Evolutionary conservation across 495 filamentous ascomycete genomes (phyloP).

Genomic region (Podospora pseudopauciseta): DNA sequence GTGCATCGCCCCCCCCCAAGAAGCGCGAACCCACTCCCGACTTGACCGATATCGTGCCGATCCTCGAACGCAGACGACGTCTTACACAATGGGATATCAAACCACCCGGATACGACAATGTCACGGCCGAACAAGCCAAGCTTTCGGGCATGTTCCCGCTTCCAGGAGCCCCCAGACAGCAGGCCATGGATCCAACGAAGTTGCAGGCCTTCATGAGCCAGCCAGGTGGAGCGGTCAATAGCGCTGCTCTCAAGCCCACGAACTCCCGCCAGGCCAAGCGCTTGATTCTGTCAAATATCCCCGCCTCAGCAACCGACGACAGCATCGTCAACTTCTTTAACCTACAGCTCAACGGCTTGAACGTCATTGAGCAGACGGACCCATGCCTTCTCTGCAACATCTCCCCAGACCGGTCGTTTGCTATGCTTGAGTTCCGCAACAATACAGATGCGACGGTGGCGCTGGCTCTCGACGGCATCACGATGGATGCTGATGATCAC

Average conservation of each 20-base stretch:
- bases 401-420: conserved; percentile 71
- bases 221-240: conserved; percentile 66
- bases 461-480: conserved; percentile 82
- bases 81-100: conserved; percentile 99
- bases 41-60: conserved; percentile 73
- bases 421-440: conserved; percentile 86
- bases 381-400: conserved; percentile 84
- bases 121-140: conserved; percentile 98
- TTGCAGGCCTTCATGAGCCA: conserved; percentile 95
- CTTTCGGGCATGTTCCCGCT: conserved; percentile 99
- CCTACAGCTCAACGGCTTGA: conserved; percentile 87
- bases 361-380: conserved; percentile 78
- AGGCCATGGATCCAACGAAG: conserved; percentile 92
- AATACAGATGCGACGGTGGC: conserved; percentile 86
- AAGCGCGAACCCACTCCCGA: conserved; percentile 95
- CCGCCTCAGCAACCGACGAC: conserved; percentile 64
- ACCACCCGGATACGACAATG: conserved; percentile 95
- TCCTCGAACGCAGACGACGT: conserved; percentile 80
- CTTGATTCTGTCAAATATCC: conserved; percentile 80
- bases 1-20: conserved; percentile 74
- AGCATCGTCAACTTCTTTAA: conserved; percentile 84
- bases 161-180: conserved; percentile 89
- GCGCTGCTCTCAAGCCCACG: conserved; percentile 77
- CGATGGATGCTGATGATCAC: conserved; percentile 70
- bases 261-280: conserved; percentile 92